Base-by-base conservation (phyloP, 2,329 filamentous ascomycete species). In the Amylocarpus encephaloides region DNA sequence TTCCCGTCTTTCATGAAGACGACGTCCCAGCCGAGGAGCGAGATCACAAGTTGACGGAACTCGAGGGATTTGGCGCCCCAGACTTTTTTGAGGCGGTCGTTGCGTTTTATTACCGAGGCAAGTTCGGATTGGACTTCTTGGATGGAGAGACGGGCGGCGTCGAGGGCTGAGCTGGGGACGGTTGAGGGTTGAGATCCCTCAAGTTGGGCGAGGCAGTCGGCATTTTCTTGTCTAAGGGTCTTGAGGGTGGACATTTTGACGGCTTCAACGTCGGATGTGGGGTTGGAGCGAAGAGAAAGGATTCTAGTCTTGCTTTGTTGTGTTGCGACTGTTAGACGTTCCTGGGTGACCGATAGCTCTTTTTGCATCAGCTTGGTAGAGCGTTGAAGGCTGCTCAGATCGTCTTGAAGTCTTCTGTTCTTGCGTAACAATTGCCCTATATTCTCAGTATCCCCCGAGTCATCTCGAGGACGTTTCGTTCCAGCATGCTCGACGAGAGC, bases 1-100 rank as follows among this genome's bases (percentile, higher is more conserved):
- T 95, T 92, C 38, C 93, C 93, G 67, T 95, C 95, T n/a, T 91
- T 90, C 66, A 96, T 85, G 67, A 98, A 97, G 30, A 93, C 90
- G 11, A 97, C 82, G 47, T 92, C 92, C 86, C 91, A 98, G 0
- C 93, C 93, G 0, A 98, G 77, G 0, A 95, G 85, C 16, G 84
- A 89, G 56, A 91, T 91, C 51, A 98, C 91, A 30, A 91, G 89
- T 70, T 97, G 90, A 44, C 94, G 88, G 72, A 98, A 97, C 70
- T 98, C 93, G 61, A 86, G 82, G 1, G 87, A 90, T 68, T 97
- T 98, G 59, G 86, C 80, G 0, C 81, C 81, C 86, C 89, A 98
- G 50, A 97, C 93, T 64, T 96, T 87, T 61, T 94, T 95, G 11
- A 97, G 81, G 1, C 93, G 86, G 18, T 82, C 77, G 56, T 87